Percentiles rank a stretch among this genome's conserved stretches.
phyloP scores from a whole-genome alignment of 2,329 filamentous ascomycete genomes.

The Penicillium hesseltinei region DNA sequence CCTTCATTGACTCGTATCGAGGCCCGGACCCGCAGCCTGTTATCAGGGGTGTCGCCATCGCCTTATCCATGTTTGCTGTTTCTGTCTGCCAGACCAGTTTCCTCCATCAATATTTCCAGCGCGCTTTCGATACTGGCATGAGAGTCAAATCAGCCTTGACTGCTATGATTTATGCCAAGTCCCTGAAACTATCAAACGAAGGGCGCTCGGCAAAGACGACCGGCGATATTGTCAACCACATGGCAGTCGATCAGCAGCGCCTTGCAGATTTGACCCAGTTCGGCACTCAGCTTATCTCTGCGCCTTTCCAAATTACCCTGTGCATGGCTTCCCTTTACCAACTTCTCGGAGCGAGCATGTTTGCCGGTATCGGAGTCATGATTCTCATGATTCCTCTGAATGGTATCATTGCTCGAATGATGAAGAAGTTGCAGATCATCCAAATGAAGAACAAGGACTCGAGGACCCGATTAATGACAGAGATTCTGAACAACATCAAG shows the following conservation, averaged over 20 bases:
- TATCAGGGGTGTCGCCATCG: constrained; percentile 81
- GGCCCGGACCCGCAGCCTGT: constrained; percentile 67
- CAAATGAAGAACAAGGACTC: constrained; percentile 99
- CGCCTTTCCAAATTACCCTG: constrained; percentile 91
- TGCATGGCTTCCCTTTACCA: constrained; percentile 97
- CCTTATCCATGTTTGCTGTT: constrained; percentile 85
- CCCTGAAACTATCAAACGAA: constrained; percentile 86
- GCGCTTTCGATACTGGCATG: constrained; percentile 94
- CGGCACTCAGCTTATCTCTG: constrained; percentile 92
- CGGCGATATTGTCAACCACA: constrained; percentile 98
- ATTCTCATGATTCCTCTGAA: constrained; percentile 96
- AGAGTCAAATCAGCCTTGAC: constrained; percentile 88
- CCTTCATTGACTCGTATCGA: constrained; percentile 76
- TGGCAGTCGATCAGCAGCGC: constrained; percentile 96
- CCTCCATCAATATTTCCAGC: constrained; percentile 97
- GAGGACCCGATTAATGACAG: constrained; percentile 87
- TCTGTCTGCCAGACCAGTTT: constrained; percentile 83
- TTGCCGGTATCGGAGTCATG: constrained; percentile 93
- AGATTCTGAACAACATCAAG: constrained; percentile 99
- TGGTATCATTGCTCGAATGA: constrained; percentile 83
- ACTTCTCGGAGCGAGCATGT: constrained; percentile 91
- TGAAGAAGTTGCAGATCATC: constrained; percentile 90
- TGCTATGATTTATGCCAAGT: constrained; percentile 89
- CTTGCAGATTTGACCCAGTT: constrained; percentile 94
- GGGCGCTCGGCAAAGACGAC: constrained; percentile 85